A percentile compares a stretch with the other conserved stretches of the same genome.
phyloP scores from a whole-genome alignment of 148 eudicot species.

The Chenopodium suecicum region DNA sequence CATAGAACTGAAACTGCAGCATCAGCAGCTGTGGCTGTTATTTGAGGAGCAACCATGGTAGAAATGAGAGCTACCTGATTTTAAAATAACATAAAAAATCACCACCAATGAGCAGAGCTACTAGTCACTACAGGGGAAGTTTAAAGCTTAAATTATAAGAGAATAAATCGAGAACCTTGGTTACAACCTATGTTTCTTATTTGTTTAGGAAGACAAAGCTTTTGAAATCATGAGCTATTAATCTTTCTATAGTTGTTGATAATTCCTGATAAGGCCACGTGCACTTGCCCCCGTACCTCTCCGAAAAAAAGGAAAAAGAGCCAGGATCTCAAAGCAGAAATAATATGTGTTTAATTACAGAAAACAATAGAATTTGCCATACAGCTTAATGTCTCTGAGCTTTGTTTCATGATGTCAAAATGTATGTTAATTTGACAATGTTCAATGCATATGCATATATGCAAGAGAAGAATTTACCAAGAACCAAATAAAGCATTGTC shows the following conservation, averaged over 20 bases:
- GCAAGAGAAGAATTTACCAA: not conserved
- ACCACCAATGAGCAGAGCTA: not conserved
- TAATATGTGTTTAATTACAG: too few species aligned
- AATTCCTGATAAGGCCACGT: not conserved
- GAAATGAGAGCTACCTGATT: constrained; percentile 73
- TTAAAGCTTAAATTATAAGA: not conserved
- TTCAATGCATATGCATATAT: not conserved
- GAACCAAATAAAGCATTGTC: not conserved
- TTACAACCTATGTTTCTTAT: not conserved
- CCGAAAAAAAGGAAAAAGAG: not conserved
- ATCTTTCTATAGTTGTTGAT: not conserved
- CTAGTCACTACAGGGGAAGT: not conserved
- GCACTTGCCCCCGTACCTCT: not conserved
- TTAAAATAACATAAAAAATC: not conserved
- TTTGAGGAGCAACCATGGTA: constrained; percentile 62
- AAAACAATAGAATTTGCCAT: not conserved
- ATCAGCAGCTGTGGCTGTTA: constrained; percentile 73
- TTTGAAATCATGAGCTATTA: not conserved
- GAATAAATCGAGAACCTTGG: not conserved
- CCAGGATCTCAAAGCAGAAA: too few species aligned
- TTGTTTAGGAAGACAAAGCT: not conserved
- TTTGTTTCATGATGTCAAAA: not conserved
- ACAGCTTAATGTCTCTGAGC: not conserved
- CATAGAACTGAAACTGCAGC: constrained; percentile 81
- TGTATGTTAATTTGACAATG: not conserved